Percentiles rank a stretch among this genome's conserved stretches.
Evolutionary conservation across 495 filamentous ascomycete genomes (phyloP).

Genomic region (Tuber borchii): DNA sequence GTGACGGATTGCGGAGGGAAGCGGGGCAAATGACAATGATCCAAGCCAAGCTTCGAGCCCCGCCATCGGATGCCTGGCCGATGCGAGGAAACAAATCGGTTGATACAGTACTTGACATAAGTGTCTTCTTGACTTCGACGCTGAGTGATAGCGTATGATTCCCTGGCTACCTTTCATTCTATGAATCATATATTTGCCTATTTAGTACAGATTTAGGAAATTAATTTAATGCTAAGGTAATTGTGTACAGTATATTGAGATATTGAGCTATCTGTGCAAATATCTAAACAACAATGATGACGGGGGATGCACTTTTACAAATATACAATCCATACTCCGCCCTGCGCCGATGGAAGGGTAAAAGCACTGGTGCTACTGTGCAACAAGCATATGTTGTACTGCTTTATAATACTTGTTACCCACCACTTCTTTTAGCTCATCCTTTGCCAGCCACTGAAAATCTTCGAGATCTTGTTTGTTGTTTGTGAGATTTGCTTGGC

Average conservation of each 20-base stretch:
- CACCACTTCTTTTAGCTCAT: conserved; percentile 68
- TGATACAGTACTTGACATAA: not conserved
- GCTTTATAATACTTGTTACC: conserved; percentile 59
- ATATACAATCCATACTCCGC: not conserved
- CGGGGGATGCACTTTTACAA: not conserved
- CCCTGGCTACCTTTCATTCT: not conserved
- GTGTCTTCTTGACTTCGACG: not conserved
- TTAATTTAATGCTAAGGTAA: not conserved
- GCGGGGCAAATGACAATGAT: not conserved
- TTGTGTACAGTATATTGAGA: not conserved
- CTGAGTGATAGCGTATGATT: not conserved
- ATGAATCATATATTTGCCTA: not conserved
- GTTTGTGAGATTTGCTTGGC: conserved; percentile 71
- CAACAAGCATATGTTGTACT: conserved; percentile 73
- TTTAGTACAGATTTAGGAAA: not conserved
- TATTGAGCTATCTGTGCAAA: not conserved
- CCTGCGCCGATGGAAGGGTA: not conserved
- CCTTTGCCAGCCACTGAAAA: conserved; percentile 86
- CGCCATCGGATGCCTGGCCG: not conserved
- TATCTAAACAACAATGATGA: not conserved
- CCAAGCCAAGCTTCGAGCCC: not conserved
- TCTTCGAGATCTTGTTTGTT: conserved; percentile 69
- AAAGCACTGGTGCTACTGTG: conserved; percentile 48
- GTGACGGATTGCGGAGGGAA: not conserved
- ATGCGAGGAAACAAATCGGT: not conserved